Base-by-base conservation (phyloP, 2,329 filamentous ascomycete species). In the Pseudonectria foliicola region DNA sequence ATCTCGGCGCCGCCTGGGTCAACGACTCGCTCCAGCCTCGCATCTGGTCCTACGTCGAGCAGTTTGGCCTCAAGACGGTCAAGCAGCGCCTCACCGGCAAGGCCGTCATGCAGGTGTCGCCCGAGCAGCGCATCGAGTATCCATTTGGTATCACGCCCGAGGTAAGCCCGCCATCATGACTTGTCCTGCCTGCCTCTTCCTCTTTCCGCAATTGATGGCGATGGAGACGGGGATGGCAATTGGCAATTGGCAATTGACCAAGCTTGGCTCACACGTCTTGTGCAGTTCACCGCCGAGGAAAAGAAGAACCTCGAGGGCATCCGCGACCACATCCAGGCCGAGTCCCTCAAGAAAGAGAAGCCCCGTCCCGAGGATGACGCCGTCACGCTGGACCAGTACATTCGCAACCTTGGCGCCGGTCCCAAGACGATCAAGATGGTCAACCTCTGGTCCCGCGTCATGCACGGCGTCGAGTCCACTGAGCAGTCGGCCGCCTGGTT, bases 1-100 rank as follows among this genome's bases (percentile, higher is more conserved):
- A 79, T 14, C 47, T 76, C 0, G 75, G 75, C 3, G 75, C 72
- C 0, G 72, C 71, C 0, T 80, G 75, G 75, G 68, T 78, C 43
- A 79, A 80, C 42, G 68, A 77, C 34, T 66, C 57, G 1, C 72
- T 65, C 33, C 73, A 79, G 42, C 55, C 45, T 16, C 55, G 56
- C 4, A 64, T 77, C 31, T 66, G 54, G 42, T 56, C 49, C 0
- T 49, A 73, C 7, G 61, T 61, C 0, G 44, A 59, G 30, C 43
- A 52, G 26, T 70, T 66, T 32, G 60, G 61, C 0, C 45, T 68
- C 1, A 63, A 71, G 16, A 40, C 69, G 1, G 56, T 41, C 1
- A 58, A 62, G 45, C 73, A 77, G 46, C 68, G 68, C 24, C 66
- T 63, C n/a, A 37, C 31, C 12, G 71, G 73, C 1, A 57, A 63